These are phyloP conservation scores for Rasamsonia emersonii DNA, from an alignment of 2,329 filamentous ascomycete genomes.

Conservation along the genomic window DNA sequence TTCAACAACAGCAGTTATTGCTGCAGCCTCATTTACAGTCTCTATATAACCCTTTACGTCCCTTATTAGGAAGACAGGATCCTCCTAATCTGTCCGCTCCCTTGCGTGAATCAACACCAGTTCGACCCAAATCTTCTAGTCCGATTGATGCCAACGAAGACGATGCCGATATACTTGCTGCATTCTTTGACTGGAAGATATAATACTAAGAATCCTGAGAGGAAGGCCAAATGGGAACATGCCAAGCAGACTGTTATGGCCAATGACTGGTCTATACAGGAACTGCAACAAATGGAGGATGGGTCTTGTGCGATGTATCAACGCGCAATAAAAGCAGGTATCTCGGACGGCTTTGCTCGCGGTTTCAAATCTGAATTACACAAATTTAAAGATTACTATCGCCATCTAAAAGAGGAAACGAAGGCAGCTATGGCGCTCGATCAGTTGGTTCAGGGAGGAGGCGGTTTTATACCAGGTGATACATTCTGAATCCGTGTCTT, in stretches of 20 bases:
- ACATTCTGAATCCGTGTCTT: background rate
- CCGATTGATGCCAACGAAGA: background rate
- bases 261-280: conserved; percentile 1
- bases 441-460: too few species aligned
- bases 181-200: conserved; percentile 3
- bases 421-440: background rate
- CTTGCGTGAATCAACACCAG: conserved; percentile 2
- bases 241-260: background rate
- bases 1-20: background rate
- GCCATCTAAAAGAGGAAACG: background rate
- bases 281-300: conserved; percentile 3
- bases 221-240: conserved; percentile 2
- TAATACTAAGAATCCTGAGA: conserved; percentile 1
- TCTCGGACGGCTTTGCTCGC: conserved; percentile 3
- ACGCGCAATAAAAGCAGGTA: conserved; percentile 3
- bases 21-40: background rate
- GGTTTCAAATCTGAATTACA: conserved; percentile 2
- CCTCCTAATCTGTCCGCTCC: background rate
- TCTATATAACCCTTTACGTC: background rate
- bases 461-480: background rate
- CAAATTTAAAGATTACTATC: background rate
- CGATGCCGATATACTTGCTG: background rate
- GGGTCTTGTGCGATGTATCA: conserved; percentile 2
- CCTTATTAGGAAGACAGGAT: background rate
- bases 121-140: background rate